Evolutionary conservation across 139 green algal species (phyloP).

Genomic region (Volvox africanus): DNA sequence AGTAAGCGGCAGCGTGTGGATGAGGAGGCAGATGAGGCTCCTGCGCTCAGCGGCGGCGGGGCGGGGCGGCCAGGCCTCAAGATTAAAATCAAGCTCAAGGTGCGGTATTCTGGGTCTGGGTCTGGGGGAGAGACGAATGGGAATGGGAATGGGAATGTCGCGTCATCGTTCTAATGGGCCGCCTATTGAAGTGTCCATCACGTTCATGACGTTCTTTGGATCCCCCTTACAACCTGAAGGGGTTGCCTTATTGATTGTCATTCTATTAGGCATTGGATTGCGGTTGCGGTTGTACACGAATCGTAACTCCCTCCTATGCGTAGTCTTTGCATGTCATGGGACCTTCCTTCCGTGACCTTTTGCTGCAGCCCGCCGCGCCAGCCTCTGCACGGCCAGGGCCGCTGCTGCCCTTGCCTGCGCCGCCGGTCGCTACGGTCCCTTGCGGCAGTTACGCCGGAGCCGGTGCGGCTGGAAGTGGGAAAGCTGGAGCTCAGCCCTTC

Average conservation of each 20-base stretch:
- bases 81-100: constrained; percentile 28
- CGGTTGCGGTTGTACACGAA: too few relatives aligned
- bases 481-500: constrained; percentile 40
- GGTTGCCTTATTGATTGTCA: too few relatives aligned
- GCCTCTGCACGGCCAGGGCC: not conserved
- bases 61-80: not conserved
- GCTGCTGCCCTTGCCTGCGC: not conserved
- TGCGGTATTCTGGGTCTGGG: not conserved
- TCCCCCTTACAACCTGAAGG: too few relatives aligned
- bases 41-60: not conserved
- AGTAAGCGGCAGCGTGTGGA: constrained; percentile 36
- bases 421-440: constrained; percentile 54
- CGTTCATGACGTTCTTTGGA: too few relatives aligned
- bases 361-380: not conserved
- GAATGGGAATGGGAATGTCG: too few relatives aligned
- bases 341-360: too few relatives aligned
- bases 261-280: too few relatives aligned
- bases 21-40: not conserved
- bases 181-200: too few relatives aligned
- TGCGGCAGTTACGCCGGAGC: constrained; percentile 65
- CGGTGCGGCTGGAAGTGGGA: constrained; percentile 25
- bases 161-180: too few relatives aligned
- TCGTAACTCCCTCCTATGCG: too few relatives aligned
- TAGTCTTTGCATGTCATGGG: too few relatives aligned
- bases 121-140: too few relatives aligned